Conservation (phyloP, 2,329 filamentous ascomycete species). For the Venturia carpophila region DNA sequence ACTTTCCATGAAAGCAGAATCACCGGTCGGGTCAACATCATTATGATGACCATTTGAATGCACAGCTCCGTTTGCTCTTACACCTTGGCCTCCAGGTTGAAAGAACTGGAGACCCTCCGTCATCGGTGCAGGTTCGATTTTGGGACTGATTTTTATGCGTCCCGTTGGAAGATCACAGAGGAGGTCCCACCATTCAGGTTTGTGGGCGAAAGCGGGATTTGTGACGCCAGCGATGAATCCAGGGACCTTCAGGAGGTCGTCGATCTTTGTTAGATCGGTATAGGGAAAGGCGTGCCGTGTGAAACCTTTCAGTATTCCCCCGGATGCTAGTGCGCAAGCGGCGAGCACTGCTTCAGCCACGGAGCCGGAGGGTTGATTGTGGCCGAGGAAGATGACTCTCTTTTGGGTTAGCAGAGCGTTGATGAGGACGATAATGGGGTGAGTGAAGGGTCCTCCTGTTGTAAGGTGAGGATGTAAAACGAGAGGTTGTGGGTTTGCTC, state of each 20-base stretch:
- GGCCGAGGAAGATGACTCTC: conserved; percentile 87
- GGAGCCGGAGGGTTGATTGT: conserved; percentile 90
- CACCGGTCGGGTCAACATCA: conserved; percentile 65
- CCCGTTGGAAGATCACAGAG: conserved; percentile 88
- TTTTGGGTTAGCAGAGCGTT: conserved; percentile 96
- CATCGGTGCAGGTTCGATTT: conserved; percentile 69
- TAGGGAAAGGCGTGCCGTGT: conserved; percentile 96
- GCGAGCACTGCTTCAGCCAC: conserved; percentile 96
- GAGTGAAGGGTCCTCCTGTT: conserved; percentile 79
- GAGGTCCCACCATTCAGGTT: conserved; percentile 97
- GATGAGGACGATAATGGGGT: conserved; percentile 88
- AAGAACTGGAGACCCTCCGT: conserved; percentile 86
- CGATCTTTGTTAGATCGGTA: conserved; percentile 94
- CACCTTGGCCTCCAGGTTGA: conserved; percentile 49
- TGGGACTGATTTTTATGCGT: conserved; percentile 86
- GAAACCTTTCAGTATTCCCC: conserved; percentile 86
- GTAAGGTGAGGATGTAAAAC: conserved; percentile 84
- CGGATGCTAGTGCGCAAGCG: conserved; percentile 89
- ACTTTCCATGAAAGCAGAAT: conserved; percentile 80
- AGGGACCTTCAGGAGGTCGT: conserved; percentile 89
- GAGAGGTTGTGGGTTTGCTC: conserved; percentile 78
- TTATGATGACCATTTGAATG: conserved; percentile 17
- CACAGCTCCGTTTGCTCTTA: conserved; percentile 21
- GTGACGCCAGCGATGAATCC: conserved; percentile 98
- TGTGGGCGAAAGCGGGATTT: conserved; percentile 90